Evolutionary conservation across 257 asterid genomes (phyloP), one percentile per base, ranked within the genome.

Genomic region (Echium plantagineum): DNA sequence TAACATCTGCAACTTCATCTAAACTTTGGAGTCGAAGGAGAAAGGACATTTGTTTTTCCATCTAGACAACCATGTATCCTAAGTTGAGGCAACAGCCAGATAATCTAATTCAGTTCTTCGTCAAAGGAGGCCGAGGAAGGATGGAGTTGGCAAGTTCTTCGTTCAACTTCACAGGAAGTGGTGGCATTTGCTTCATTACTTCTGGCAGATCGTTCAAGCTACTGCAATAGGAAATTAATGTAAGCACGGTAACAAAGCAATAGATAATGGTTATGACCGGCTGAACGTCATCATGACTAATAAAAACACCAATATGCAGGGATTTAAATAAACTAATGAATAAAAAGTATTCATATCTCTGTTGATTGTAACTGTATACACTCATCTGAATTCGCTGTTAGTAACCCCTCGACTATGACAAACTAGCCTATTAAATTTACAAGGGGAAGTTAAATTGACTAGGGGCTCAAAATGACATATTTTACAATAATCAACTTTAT

Each of bases 101-200:
- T 7, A 3, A 10, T 42, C 15, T 42, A 42, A 42, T 17, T 42
- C 49, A 13, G 15, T 62, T 31, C 13, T 56, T 31, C 1, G 60
- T 31, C 57, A 56, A 56, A 56, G 60, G 38, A 20, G 60, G 38
- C 10, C 53, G 64, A 35, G 47, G 60, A 13, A 67, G 71, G 47
- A 52, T 21, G 52, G 57, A 60, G 52, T 38, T 67, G 20, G 62
- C 57, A 3, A 67, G 71, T 19, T 53, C 66, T 21, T 67, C 71
- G 7, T 67, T 62, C 26, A 67, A 17, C 62, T 60, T 60, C 10
- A 67, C 66, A 15, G 66, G 71, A 17, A 67, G 66, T 21, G 71
- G 62, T 16, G 71, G 71, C 71, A 67, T 53, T 26, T 42, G 46
- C 61, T 67, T 67, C 71, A 59, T 21, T 20, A 54, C 9, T 8